These are phyloP conservation scores for Kodamaea derodonti DNA, from an alignment of 1,139 yeast genomes.

Conservation along the genomic window DNA sequence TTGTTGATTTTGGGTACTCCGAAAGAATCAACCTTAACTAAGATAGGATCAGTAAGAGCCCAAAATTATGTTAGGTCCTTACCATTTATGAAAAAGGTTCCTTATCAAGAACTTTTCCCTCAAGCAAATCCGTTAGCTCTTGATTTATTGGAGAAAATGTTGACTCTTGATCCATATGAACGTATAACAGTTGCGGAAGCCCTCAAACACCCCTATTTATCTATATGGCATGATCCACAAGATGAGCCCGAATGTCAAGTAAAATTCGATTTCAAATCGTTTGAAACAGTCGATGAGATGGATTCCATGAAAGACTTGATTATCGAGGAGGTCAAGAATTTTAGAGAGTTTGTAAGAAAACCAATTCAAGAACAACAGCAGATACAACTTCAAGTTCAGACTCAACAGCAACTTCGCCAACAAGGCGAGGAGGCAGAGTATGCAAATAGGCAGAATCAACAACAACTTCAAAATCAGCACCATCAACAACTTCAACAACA, in stretches of 20 bases:
- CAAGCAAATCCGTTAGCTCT: constrained; percentile 83
- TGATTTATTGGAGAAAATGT: constrained; percentile 76
- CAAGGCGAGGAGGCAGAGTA: constrained; percentile 18
- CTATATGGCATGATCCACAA: constrained; percentile 94
- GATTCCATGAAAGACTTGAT: constrained; percentile 74
- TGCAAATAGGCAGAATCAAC: constrained; percentile 8
- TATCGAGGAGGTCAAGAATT: constrained; percentile 72
- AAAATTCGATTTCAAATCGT: constrained; percentile 78
- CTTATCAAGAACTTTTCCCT: constrained; percentile 72
- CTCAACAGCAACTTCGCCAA: constrained; percentile 25
- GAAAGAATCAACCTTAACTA: constrained; percentile 70
- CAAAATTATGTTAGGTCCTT: constrained; percentile 87
- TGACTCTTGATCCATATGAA: constrained; percentile 81
- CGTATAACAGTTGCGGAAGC: constrained; percentile 91
- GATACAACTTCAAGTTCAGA: constrained; percentile 37
- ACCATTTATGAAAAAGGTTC: constrained; percentile 79
- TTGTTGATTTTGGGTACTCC: constrained; percentile 88
- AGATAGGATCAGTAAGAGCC: constrained; percentile 86
- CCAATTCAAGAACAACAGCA: constrained; percentile 68
- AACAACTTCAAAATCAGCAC: constrained; percentile 10
- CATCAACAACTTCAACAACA: constrained; percentile 14
- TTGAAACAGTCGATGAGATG: constrained; percentile 83
- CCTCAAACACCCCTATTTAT: constrained; percentile 79
- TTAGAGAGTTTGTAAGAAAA: constrained; percentile 76
- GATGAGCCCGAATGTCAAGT: constrained; percentile 88